A percentile compares a stretch with the other conserved stretches of the same genome.
These are phyloP conservation scores for Globisporangium lucens DNA, from an alignment of 352 stramenopile species.

Conservation along the genomic window DNA sequence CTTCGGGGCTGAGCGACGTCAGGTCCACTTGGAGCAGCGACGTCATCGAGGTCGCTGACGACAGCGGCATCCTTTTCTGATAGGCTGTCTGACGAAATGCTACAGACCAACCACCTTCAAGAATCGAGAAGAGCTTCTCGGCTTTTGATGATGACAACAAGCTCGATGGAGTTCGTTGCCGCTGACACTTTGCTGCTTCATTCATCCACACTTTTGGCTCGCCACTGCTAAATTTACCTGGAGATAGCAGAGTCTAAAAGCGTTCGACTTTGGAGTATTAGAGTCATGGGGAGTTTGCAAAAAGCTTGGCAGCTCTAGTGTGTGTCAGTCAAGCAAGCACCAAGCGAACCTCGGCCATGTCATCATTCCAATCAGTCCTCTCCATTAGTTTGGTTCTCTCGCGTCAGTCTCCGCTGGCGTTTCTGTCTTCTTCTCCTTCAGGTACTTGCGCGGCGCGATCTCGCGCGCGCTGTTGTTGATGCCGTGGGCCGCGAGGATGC, in stretches of 20 bases:
- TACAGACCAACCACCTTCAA: neutral
- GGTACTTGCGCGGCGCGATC: slow-evolving; percentile 44
- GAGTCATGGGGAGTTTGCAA: neutral
- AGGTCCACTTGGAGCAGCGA: slow-evolving; percentile 33
- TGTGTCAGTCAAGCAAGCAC: neutral
- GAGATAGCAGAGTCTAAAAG: neutral
- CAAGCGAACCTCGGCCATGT: neutral
- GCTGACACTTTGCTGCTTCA: too few species aligned
- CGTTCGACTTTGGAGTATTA: neutral
- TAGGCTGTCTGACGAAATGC: too few species aligned
- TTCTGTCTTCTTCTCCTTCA: slow-evolving; percentile 3
- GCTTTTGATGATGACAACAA: neutral
- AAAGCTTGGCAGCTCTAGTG: neutral
- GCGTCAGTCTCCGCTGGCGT: neutral
- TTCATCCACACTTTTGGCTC: neutral
- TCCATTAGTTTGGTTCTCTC: neutral
- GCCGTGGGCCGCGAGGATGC: slow-evolving; percentile 26
- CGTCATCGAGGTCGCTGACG: slow-evolving; percentile 23
- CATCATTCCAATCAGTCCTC: neutral
- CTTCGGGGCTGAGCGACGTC: slow-evolving; percentile 19
- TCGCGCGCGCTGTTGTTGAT: slow-evolving; percentile 30
- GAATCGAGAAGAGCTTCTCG: neutral
- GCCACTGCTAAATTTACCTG: neutral
- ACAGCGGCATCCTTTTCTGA: slow-evolving; percentile 10
- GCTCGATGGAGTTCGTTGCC: too few species aligned